Evolutionary conservation across 495 filamentous ascomycete genomes (phyloP), one percentile per base, ranked within the genome.

Genomic region (Barbatosphaeria neglecta): DNA sequence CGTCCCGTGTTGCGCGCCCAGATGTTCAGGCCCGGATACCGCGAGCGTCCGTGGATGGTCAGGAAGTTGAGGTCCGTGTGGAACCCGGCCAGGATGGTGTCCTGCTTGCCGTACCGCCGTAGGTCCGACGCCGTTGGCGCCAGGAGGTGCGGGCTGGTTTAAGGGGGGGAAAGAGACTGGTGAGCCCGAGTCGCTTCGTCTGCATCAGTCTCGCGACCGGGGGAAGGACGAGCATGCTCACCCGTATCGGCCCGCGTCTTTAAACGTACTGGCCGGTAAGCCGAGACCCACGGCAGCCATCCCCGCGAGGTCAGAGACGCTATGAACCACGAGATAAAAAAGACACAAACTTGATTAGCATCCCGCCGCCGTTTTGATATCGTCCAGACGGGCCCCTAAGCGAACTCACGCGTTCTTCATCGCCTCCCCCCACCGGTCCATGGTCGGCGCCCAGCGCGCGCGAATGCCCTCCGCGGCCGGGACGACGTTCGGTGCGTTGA

Each of bases 21-120:
- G 48, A 74, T 65, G 66, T 74, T 66, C 51, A 74, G 57, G 37
- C 71, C 71, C 3, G 71, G 69, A 43, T 74, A 74, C 33, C 71
- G 68, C 31, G 69, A 73, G 50, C 71, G 71, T 31, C 71, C 71
- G 62, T 74, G 71, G 58, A 74, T 74, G 50, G 71, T 74, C 15
- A 74, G 60, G 64, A 74, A 74, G 59, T 74, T 74, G 25, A 74
- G 67, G 50, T 74, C 71, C 10, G 69, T 72, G 54, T 74, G 71
- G 59, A 74, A 74, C 22, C 71, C 71, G 8, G 71, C 71, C 8
- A 74, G 60, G 59, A 74, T 74, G 31, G 70, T 74, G 58, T 72
- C 62, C 41, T 64, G 63, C 9, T 51, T n/a, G 27, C 66, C 64
- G 57, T 70, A 73, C 38, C 64, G 70, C 7, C 41, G 4, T n/a